A percentile compares a stretch with the other conserved stretches of the same genome.
phyloP scores from a whole-genome alignment of 352 stramenopile genomes.

The Phytophthora macrochlamydospora region DNA sequence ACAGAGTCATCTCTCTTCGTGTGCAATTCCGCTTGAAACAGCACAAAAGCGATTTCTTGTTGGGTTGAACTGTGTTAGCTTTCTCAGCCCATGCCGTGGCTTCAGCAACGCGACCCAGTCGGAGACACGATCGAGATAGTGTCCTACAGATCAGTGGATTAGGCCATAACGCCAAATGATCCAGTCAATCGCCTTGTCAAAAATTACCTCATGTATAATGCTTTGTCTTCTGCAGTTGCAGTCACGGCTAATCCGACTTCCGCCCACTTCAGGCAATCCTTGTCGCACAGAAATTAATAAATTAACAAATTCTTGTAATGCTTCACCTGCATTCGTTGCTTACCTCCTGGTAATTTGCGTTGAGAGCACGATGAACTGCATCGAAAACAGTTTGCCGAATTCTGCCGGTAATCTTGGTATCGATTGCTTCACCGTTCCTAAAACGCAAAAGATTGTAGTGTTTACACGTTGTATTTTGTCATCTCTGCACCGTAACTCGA shows the following conservation, averaged over 20 bases:
- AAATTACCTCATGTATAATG: constrained; percentile 63
- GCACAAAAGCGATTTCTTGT: constrained; percentile 63
- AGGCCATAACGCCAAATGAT: neutral
- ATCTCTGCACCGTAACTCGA: neutral
- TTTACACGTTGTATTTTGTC: no score
- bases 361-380: constrained; percentile 45
- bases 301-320: constrained; percentile 1
- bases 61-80: constrained; percentile 50
- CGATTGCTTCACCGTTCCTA: constrained; percentile 14
- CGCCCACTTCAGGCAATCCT: constrained; percentile 64
- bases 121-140: constrained; percentile 43
- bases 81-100: constrained; percentile 52
- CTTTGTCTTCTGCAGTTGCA: constrained; percentile 34
- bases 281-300: neutral
- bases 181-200: neutral
- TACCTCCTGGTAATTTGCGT: constrained; percentile 49
- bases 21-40: constrained; percentile 54
- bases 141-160: constrained; percentile 18
- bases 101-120: constrained; percentile 34
- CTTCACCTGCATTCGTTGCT: neutral
- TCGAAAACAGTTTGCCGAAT: constrained; percentile 56
- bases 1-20: constrained; percentile 17
- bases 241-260: constrained; percentile 30
- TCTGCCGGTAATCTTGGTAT: constrained; percentile 14
- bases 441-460: neutral